Evolutionary conservation across 768 basidiomycete species (phyloP).

Genomic region (Dictyophora rubrovolvata): DNA sequence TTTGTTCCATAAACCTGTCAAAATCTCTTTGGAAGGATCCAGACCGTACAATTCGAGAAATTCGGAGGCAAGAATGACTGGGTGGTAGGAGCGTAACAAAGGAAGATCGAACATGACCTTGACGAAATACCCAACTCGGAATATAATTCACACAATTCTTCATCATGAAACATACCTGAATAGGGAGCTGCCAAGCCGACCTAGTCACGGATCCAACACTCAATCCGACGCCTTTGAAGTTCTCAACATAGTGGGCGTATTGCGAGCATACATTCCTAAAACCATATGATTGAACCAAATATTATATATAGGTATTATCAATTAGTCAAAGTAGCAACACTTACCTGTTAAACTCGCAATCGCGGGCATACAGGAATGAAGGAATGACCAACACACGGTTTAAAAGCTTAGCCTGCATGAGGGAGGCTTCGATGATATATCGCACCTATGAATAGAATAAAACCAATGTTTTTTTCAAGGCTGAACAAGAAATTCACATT

Average conservation of each 20-base stretch:
- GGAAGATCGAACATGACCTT: slow-evolving; percentile 33
- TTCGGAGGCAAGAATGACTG: slow-evolving; percentile 32
- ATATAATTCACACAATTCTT: slow-evolving; percentile 8
- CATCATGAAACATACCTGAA: slow-evolving; percentile 9
- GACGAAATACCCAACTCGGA: slow-evolving; percentile 28
- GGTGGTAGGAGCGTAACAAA: slow-evolving; percentile 26
- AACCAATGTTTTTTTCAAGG: not conserved
- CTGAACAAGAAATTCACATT: slow-evolving; percentile 25
- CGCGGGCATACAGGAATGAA: slow-evolving; percentile 35
- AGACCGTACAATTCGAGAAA: slow-evolving; percentile 32
- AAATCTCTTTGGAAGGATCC: slow-evolving; percentile 24
- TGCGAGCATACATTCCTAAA: slow-evolving; percentile 25
- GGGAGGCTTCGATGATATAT: slow-evolving; percentile 37
- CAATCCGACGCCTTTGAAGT: slow-evolving; percentile 31
- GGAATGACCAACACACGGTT: slow-evolving; percentile 36
- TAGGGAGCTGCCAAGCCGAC: slow-evolving; percentile 19
- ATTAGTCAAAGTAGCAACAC: slow-evolving; percentile 10
- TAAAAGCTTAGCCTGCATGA: slow-evolving; percentile 32
- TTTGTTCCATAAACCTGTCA: slow-evolving; percentile 30
- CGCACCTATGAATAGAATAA: slow-evolving; percentile 25
- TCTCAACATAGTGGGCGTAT: slow-evolving; percentile 34
- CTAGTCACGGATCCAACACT: slow-evolving; percentile 24
- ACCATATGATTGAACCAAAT: not conserved
- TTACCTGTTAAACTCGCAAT: slow-evolving; percentile 32
- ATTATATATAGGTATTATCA: not conserved